Evolutionary conservation across 805 yeast species (phyloP), one percentile per base, ranked within the genome.

Genomic region (Metschnikowia gelsemii): DNA sequence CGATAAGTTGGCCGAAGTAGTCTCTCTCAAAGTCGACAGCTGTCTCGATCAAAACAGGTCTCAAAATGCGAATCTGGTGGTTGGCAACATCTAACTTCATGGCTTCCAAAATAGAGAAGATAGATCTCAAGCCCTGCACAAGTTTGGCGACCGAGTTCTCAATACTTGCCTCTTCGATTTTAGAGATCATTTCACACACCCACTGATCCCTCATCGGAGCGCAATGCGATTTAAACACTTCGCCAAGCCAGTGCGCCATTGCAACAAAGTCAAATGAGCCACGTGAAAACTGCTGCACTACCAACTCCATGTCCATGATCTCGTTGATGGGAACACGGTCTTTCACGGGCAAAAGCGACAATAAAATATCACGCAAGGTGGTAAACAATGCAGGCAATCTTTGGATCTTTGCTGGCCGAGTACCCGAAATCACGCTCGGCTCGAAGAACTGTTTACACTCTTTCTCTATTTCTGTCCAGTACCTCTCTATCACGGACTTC

Each of bases 41-140:
- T 25, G 93, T 86, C 54, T 87, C 89, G 43, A 88, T 79, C 35
- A 91, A 70, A 2, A 84, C 83, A 2, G 96, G 95, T 55, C 96
- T 75, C 40, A 89, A 68, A 16, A 87, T 79, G 51, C 96, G 75
- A 40, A 91, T 87, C 64, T 90, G 96, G 59, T 90, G 96, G 64
- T 90, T 90, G 12, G 97, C 96, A 42, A 89, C 93, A 57, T 91
- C 97, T 47, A 90, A 71, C 61, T 90, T 91, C 95, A 90, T 89
- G 8, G 95, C 91, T 62, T 90, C 97, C 49, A 91, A 70, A 43
- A 91, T 84, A 45, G 85, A 82, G 58, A 90, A 87, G 7, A 87
- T 75, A 61, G 82, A 76, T 42, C 89, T 74, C 39, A 91, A 66
- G 1, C 95, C 96, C 24, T 80, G 87, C 22, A 87, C 84, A 29